A percentile compares a stretch with the other conserved stretches of the same genome.
phyloP scores from a whole-genome alignment of 352 stramenopile genomes.

The Vaucheria bursata region DNA sequence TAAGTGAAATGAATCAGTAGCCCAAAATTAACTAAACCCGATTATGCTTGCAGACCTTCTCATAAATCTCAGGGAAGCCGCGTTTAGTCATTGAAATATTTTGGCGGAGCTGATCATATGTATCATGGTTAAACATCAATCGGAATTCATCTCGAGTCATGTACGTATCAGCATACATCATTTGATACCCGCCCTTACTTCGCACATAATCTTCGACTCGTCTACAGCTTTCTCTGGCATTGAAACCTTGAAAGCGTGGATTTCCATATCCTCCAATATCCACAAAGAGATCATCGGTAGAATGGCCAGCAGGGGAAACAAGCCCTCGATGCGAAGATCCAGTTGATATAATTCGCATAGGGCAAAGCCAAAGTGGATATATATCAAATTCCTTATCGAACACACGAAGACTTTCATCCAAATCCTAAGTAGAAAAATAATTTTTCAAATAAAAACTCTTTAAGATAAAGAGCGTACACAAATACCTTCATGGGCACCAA shows the following conservation, averaged over 20 bases:
- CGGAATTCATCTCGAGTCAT: constrained; percentile 54
- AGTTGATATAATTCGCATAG: constrained; percentile 37
- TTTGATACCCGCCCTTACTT: constrained; percentile 47
- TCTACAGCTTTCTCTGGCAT: constrained; percentile 38
- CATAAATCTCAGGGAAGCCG: constrained; percentile 56
- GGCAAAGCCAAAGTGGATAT: constrained; percentile 52
- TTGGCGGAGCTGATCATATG: constrained; percentile 50
- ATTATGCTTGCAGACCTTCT: constrained; percentile 50
- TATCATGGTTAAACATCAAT: constrained; percentile 55
- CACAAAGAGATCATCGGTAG: constrained; percentile 45
- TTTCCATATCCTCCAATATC: constrained; percentile 52
- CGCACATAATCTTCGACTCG: constrained; percentile 46
- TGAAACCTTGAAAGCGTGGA: constrained; percentile 42
- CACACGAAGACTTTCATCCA: constrained; percentile 13
- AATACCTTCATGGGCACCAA: constrained; percentile 21
- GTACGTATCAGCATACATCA: constrained; percentile 56
- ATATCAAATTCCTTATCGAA: constrained; percentile 43
- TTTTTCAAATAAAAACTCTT: not conserved
- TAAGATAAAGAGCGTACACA: not conserved
- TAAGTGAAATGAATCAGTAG: not conserved
- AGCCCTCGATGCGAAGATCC: constrained; percentile 12
- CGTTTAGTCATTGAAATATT: constrained; percentile 40
- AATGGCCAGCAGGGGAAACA: constrained; percentile 1
- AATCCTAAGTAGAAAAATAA: constrained; percentile 13
- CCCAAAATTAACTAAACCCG: too few species aligned